Percentiles rank a stretch among this genome's conserved stretches.
These are phyloP conservation scores for Heimioporus sp. DNA, from an alignment of 768 basidiomycete genomes.

Conservation along the genomic window DNA sequence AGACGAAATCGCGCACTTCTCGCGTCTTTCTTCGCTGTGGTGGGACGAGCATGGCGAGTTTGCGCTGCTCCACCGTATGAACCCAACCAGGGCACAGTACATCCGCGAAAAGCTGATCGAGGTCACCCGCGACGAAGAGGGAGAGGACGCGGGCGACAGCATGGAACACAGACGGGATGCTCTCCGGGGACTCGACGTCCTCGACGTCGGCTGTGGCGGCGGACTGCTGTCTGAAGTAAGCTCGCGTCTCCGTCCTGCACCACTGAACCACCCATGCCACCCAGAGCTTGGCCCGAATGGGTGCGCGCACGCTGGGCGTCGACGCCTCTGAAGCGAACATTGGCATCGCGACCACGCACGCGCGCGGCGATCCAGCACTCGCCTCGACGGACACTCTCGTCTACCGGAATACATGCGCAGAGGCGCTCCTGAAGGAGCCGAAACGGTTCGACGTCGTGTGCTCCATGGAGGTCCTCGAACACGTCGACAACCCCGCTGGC, in stretches of 20 bases:
- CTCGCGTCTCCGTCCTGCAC: not conserved
- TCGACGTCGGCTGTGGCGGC: slow-evolving; percentile 96
- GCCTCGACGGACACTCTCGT: slow-evolving; percentile 38
- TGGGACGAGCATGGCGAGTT: slow-evolving; percentile 96
- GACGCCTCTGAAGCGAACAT: slow-evolving; percentile 91
- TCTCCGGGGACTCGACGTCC: slow-evolving; percentile 65
- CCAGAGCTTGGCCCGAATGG: slow-evolving; percentile 84
- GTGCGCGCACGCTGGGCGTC: slow-evolving; percentile 85
- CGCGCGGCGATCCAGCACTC: slow-evolving; percentile 70
- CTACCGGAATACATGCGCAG: slow-evolving; percentile 75
- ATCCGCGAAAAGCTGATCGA: slow-evolving; percentile 75
- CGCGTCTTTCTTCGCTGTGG: slow-evolving; percentile 86
- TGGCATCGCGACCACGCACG: slow-evolving; percentile 79
- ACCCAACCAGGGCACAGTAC: slow-evolving; percentile 83
- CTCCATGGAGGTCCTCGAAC: slow-evolving; percentile 97
- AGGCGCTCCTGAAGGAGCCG: slow-evolving; percentile 62
- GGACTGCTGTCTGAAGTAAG: slow-evolving; percentile 88
- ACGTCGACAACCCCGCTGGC: slow-evolving; percentile 86
- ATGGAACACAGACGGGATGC: slow-evolving; percentile 31
- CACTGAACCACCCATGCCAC: not conserved
- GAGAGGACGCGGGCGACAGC: slow-evolving; percentile 30
- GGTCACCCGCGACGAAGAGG: slow-evolving; percentile 52
- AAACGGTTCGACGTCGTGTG: slow-evolving; percentile 89
- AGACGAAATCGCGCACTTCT: slow-evolving; percentile 86
- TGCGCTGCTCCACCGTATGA: slow-evolving; percentile 88